Evolutionary conservation across 2,329 filamentous ascomycete species (phyloP).

Genomic region (Fusarium tanahbumbuense): DNA sequence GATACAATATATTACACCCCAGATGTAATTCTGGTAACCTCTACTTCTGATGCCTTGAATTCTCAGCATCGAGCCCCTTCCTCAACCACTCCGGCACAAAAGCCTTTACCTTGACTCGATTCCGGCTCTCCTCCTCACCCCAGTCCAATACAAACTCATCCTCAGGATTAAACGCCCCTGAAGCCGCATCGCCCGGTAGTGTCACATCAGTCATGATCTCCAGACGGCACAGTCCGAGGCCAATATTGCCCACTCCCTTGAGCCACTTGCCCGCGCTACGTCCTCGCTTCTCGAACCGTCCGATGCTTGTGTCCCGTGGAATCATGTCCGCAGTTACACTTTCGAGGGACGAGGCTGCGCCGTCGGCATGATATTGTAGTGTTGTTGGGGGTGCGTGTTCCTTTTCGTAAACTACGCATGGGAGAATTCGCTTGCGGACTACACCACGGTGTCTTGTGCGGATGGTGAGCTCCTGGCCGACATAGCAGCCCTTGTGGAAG

Average conservation of each 20-base stretch:
- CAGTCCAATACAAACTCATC: conserved; percentile 72
- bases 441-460: conserved; percentile 95
- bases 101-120: conserved; percentile 72
- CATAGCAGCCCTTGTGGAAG: conserved; percentile 96
- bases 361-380: conserved; percentile 61
- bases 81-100: conserved; percentile 85
- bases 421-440: conserved; percentile 88
- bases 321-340: conserved; percentile 52
- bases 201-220: conserved; percentile 89
- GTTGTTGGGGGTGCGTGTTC: conserved; percentile 53
- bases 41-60: conserved; percentile 32
- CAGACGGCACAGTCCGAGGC: conserved; percentile 85
- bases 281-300: conserved; percentile 65
- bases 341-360: conserved; percentile 39
- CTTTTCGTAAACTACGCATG: conserved; percentile 76
- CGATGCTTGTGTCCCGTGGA: conserved; percentile 62
- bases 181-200: conserved; percentile 74
- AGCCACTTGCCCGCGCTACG: conserved; percentile 86
- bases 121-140: conserved; percentile 56
- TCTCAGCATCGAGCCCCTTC: conserved; percentile 51
- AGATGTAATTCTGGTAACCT: neutral
- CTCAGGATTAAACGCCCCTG: conserved; percentile 69
- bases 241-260: conserved; percentile 82
- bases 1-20: conserved; percentile 30
- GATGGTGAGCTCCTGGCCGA: conserved; percentile 96